Evolutionary conservation across 352 stramenopile species (phyloP), one percentile per base, ranked within the genome.

Genomic region (Globisporangium perplexum): DNA sequence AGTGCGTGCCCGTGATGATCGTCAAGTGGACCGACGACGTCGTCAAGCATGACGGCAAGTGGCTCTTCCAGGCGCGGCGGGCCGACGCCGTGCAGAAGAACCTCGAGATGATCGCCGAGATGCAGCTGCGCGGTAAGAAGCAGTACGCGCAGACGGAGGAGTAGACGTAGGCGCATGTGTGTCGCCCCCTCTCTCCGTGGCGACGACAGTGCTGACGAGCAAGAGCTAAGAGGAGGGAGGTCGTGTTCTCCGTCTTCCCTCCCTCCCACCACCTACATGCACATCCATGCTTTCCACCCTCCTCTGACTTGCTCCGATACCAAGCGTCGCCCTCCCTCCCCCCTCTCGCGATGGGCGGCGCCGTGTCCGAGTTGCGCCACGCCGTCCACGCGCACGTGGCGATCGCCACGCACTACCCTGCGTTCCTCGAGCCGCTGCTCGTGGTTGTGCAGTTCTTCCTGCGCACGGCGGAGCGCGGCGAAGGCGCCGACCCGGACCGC

Each of bases 71-170:
- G 65, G 69, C 74, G 50, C 76, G 83, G 42, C 60, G 65, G 62
- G 82, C 78, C 50, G 74, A 93, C 36, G 70, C 80, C 41, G 77
- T 93, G 66, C 83, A 93, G 68, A 93, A 93, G 69, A 91, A 93
- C 66, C 70, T 93, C 60, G 83, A 93, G 66, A 89, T 91, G 74
- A 89, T 93, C 56, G 83, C 76, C 26, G 83, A 93, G 65, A 93
- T 93, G 83, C 83, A 93, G 59, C 66, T 93, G 45, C 80, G 80
- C 42, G 83, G 83, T 64, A 93, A 93, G 78, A 93, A 93, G 77
- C 80, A 89, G 63, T 93, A 93, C 64, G 63, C 78, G 43, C 72
- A 45, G 35, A 76, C 65, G 62, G 76, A 86, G 51, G 66, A 75
- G 51, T 69, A 75, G 36, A 23, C 33, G 30, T 8, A 8, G 33